Conservation (phyloP, 2,329 filamentous ascomycete species). For the Fusarium duplospermum region DNA sequence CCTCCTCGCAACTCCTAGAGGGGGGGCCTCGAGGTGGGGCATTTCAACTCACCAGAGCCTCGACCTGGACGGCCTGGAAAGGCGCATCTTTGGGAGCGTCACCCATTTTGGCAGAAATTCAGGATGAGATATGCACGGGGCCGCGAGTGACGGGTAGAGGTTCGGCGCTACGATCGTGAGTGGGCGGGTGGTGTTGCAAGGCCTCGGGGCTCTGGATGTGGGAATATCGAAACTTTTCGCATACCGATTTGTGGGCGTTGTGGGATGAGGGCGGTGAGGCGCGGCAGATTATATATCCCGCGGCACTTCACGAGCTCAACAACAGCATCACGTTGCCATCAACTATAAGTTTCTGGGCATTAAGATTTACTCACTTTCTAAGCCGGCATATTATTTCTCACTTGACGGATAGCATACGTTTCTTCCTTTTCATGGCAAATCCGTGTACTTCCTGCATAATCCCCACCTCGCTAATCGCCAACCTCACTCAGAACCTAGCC, state of each 20-base stretch:
- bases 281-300: slow-evolving; percentile 50
- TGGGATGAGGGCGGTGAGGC: slow-evolving; percentile 54
- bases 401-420: not conserved
- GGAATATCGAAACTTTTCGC: slow-evolving; percentile 59
- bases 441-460: not conserved
- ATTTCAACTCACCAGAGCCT: slow-evolving; percentile 80
- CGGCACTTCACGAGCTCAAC: slow-evolving; percentile 3
- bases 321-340: slow-evolving; percentile 2
- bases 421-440: not conserved
- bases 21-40: slow-evolving; percentile 51
- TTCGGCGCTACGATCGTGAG: slow-evolving; percentile 44
- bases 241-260: slow-evolving; percentile 58
- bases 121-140: slow-evolving; percentile 37
- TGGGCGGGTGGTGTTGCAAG: slow-evolving; percentile 43
- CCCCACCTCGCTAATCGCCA: not conserved
- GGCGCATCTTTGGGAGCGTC: slow-evolving; percentile 73
- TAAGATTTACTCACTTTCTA: not conserved
- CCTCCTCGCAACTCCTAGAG: slow-evolving; percentile 39
- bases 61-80: slow-evolving; percentile 90
- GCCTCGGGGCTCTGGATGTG: slow-evolving; percentile 46
- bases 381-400: not conserved
- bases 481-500: not conserved
- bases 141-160: slow-evolving; percentile 38
- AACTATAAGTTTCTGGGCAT: not conserved
- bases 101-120: slow-evolving; percentile 62